Base-by-base conservation (phyloP, 345 rosid species). In the Boechera retrofracta region DNA sequence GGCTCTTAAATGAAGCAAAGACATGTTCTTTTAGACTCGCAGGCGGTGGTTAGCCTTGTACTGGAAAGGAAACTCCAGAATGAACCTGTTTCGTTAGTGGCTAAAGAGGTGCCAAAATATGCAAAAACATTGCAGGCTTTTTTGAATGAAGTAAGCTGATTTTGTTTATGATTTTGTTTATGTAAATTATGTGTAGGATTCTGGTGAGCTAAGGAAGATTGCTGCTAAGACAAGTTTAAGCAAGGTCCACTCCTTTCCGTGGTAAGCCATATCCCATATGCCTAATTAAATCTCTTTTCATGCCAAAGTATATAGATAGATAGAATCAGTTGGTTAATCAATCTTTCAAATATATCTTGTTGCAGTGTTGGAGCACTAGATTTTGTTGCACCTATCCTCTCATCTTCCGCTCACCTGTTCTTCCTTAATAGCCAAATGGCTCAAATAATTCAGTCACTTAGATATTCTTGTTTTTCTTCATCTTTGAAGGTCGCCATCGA, bases 331-430 rank as follows among this genome's bases (percentile, higher is more conserved):
- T 5, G 24, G 2, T 24, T 11, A 51, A 61, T 24, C 51, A 60
- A 39, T 38, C 18, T 57, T 76, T 69, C 24, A 56, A 53, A 57
- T 44, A 15, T 53, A 58, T 54, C 32, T 64, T 13, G 21, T 67
- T 86, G 90, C 91, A 95, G 99, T 89, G 99, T 74, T 95, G 99
- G 98, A 92, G 89, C 90, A 85, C 87, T 31, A 96, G 99, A 55
- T 87, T 84, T 67, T 92, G 95, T 80, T 92, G 98, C 74, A 92
- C 96, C 52, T 94, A 94, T 72, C 98, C 98, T 59, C 97, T 94
- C 38, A 64, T 94, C 67, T 94, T 90, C 74, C 91, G 84, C 38
- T 85, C 91, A 44, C 84, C 85, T 77, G 77, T 75, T 76, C 82
- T 83, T 80, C 85, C 89, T 18, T 88, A 38, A 79, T 55, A 71